These are phyloP conservation scores for Phytophthora agathidicida DNA, from an alignment of 352 stramenopile species.

Conservation along the genomic window DNA sequence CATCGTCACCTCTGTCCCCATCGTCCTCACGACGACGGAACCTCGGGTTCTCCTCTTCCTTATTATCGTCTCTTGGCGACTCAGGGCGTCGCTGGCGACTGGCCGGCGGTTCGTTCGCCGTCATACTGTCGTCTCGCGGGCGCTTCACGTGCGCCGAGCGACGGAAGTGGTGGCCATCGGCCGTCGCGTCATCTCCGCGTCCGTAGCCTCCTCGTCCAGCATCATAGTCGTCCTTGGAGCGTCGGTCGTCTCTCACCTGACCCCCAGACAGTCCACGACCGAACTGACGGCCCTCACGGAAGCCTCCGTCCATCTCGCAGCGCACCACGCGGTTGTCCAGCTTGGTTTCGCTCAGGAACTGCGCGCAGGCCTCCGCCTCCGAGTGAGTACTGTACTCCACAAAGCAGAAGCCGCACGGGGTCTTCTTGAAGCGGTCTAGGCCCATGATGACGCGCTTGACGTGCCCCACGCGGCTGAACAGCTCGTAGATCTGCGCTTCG, in stretches of 20 bases:
- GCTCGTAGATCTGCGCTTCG: conserved; percentile 94
- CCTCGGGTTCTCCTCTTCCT: conserved; percentile 37
- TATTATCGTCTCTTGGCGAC: conserved; percentile 17
- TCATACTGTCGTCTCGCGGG: conserved; percentile 55
- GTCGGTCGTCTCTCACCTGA: conserved; percentile 85
- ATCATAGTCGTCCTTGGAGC: conserved; percentile 88
- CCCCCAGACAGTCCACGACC: conserved; percentile 80
- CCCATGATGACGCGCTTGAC: conserved; percentile 96
- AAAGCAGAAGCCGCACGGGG: conserved; percentile 98
- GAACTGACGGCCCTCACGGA: conserved; percentile 87
- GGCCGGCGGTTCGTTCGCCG: conserved; percentile 43
- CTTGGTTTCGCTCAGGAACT: conserved; percentile 89
- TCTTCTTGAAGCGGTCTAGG: conserved; percentile 95
- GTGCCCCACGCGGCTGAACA: conserved; percentile 94
- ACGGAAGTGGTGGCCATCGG: conserved; percentile 74
- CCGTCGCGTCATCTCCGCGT: conserved; percentile 58
- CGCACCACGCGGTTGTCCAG: conserved; percentile 89
- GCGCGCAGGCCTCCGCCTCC: conserved; percentile 74
- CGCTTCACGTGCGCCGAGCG: conserved; percentile 64
- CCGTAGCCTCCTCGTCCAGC: conserved; percentile 81
- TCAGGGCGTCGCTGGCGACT: conserved; percentile 29
- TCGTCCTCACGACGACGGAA: conserved; percentile 35
- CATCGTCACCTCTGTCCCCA: conserved; percentile 24
- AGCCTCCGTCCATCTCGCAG: conserved; percentile 90
- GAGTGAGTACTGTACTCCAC: conserved; percentile 91